phyloP scores from a whole-genome alignment of 192 early-diverging fungal genomes.

The Coemansia erecta region DNA sequence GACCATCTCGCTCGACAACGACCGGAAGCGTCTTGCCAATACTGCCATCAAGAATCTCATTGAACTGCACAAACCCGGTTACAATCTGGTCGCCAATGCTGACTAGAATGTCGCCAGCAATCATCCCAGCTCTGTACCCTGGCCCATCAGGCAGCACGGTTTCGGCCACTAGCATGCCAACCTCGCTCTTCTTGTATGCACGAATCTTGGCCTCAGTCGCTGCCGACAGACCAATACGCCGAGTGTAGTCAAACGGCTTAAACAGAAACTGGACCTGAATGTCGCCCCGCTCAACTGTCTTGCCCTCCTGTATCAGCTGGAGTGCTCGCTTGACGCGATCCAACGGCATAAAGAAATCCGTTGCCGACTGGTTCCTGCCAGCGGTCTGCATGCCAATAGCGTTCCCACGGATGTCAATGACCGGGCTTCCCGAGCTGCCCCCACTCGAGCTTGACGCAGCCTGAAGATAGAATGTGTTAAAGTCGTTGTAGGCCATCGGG shows the following conservation, averaged over 20 bases:
- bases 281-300: slow-evolving; percentile 65
- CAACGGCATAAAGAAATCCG: slow-evolving; percentile 73
- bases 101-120: slow-evolving; percentile 72
- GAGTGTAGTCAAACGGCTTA: slow-evolving; percentile 67
- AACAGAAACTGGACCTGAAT: slow-evolving; percentile 72
- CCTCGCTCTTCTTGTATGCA: slow-evolving; percentile 58
- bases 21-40: slow-evolving; percentile 56
- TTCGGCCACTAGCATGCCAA: slow-evolving; percentile 67
- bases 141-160: slow-evolving; percentile 72
- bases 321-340: slow-evolving; percentile 71
- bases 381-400: slow-evolving; percentile 73
- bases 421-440: slow-evolving; percentile 75
- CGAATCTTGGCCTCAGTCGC: slow-evolving; percentile 66
- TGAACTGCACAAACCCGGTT: slow-evolving; percentile 70
- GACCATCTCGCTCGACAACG: slow-evolving; percentile 59
- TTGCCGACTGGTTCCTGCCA: slow-evolving; percentile 64
- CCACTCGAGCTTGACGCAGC: slow-evolving; percentile 71
- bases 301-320: slow-evolving; percentile 54
- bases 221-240: slow-evolving; percentile 67
- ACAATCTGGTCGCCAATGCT: slow-evolving; percentile 61
- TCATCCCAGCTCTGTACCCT: slow-evolving; percentile 54
- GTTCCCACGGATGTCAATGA: slow-evolving; percentile 71
- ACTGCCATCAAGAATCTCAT: slow-evolving; percentile 59
- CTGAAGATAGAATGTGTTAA: slow-evolving; percentile 82
- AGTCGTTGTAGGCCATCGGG: slow-evolving; percentile 67